Conservation (phyloP, 2,329 filamentous ascomycete species). For the Pseudogymnoascus verrucosus region DNA sequence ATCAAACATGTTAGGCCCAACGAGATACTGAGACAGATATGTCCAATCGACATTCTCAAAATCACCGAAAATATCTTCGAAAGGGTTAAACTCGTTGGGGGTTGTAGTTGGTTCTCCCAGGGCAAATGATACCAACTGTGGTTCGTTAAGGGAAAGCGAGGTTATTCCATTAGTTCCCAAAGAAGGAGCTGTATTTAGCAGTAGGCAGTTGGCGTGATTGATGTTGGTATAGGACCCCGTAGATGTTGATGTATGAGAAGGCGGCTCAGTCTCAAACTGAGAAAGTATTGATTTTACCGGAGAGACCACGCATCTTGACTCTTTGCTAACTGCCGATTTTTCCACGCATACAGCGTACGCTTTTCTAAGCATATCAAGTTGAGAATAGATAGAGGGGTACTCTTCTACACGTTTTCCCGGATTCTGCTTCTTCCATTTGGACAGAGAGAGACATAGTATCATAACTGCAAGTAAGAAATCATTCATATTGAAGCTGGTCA, state of each 20-base stretch:
- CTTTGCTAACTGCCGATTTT: slow-evolving; percentile 13
- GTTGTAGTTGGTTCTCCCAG: slow-evolving; percentile 10
- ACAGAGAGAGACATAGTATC: slow-evolving; percentile 21
- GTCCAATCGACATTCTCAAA: slow-evolving; percentile 20
- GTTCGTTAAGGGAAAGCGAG: not conserved
- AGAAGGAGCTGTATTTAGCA: not conserved
- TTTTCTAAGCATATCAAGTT: slow-evolving; percentile 5
- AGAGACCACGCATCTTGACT: slow-evolving; percentile 13
- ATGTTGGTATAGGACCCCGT: slow-evolving; percentile 13
- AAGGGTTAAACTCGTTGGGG: slow-evolving; percentile 18
- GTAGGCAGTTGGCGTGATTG: not conserved
- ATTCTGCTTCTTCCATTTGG: slow-evolving; percentile 14
- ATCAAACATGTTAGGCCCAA: not conserved
- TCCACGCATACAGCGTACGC: slow-evolving; percentile 13
- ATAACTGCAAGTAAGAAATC: slow-evolving; percentile 24
- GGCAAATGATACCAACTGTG: slow-evolving; percentile 3
- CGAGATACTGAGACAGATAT: not conserved
- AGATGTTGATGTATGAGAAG: slow-evolving; percentile 14
- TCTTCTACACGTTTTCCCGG: not conserved
- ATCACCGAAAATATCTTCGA: slow-evolving; percentile 18
- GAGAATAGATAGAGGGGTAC: not conserved
- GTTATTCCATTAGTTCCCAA: not conserved
- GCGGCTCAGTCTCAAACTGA: not conserved
- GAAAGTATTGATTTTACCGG: not conserved
- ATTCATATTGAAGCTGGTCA: slow-evolving; percentile 23